These are phyloP conservation scores for Musa schizocarpa DNA, from an alignment of 176 grass and related monocot species.

Conservation along the genomic window DNA sequence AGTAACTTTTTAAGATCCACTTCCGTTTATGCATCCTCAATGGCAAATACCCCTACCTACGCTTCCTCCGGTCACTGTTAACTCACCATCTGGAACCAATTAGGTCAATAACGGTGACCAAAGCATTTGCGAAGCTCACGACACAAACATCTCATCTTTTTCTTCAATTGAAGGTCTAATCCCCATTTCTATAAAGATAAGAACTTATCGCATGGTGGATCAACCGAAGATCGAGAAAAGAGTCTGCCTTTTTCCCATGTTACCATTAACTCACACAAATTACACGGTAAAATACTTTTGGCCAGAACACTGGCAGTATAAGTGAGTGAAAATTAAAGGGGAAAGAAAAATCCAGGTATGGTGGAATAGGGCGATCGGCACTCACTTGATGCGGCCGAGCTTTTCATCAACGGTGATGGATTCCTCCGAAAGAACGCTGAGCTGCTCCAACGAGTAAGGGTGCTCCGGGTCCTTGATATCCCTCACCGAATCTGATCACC, in stretches of 20 bases:
- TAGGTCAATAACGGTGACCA: not conserved
- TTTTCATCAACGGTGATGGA: conserved; percentile 87
- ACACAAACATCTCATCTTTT: not conserved
- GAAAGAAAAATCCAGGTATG: not conserved
- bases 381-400: conserved; percentile 80
- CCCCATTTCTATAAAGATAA: not conserved
- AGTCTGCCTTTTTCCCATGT: not conserved
- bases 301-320: not conserved
- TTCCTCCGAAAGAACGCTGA: conserved; percentile 92
- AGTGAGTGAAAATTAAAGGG: not conserved
- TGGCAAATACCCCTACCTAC: too few relatives aligned
- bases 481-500: conserved; percentile 59
- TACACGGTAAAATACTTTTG: not conserved
- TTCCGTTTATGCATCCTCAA: too few relatives aligned
- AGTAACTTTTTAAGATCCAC: too few relatives aligned
- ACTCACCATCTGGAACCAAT: too few relatives aligned
- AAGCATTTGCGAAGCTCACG: not conserved
- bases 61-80: too few relatives aligned
- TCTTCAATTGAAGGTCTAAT: not conserved
- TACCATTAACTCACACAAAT: not conserved
- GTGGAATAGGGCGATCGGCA: not conserved
- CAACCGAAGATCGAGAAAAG: not conserved
- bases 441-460: conserved; percentile 98
- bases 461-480: conserved; percentile 99
- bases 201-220: not conserved